Evolutionary conservation across 495 filamentous ascomycete species (phyloP), one percentile per base, ranked within the genome.

Genomic region (Usnea hakonensis): DNA sequence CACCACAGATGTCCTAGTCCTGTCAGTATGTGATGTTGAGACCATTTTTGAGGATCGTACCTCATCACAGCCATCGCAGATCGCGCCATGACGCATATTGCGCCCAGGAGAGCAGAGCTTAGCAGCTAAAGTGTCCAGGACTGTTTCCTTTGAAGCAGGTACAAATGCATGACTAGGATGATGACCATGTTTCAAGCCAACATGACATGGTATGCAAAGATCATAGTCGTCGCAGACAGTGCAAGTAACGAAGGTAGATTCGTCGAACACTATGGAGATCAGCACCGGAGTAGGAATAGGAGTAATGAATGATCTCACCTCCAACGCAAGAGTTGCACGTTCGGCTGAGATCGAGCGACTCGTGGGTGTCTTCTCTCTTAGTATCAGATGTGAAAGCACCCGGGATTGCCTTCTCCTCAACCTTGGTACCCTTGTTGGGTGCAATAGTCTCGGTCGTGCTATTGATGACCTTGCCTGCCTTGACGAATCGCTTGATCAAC

Each of bases 61-160:
- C 76, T 88, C 87, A 63, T 99, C 90, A 73, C 94, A 99, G 46
- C 91, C 90, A 76, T 99, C 94, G 70, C 94, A 99, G 65, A 95
- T 85, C 44, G 94, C 94, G 57, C 86, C 86, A 76, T 99, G 94
- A 43, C 80, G 77, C 69, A 85, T 80, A 70, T 88, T 87, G 58
- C 93, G 89, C 55, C 95, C 94, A n/a, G 92, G 84, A 33, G 80
- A 75, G 67, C 92, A 87, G 58, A 90, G 86, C 58, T 78, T 74
- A 58, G 75, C 69, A n/a, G 87, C 77, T 26, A 78, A 72, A 19
- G 78, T 64, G 46, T 86, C 80, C 44, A 91, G 74, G 13, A 69
- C 67, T 6, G 81, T 78, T 13, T 81, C 81, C 33, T 79, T 72
- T 59, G 85, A 81, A 53, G 83, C 87, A 21, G 86, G 76, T 46